A percentile compares a stretch with the other conserved stretches of the same genome.
Evolutionary conservation across 345 rosid species (phyloP).

Genomic region (Euphorbia lathyris): DNA sequence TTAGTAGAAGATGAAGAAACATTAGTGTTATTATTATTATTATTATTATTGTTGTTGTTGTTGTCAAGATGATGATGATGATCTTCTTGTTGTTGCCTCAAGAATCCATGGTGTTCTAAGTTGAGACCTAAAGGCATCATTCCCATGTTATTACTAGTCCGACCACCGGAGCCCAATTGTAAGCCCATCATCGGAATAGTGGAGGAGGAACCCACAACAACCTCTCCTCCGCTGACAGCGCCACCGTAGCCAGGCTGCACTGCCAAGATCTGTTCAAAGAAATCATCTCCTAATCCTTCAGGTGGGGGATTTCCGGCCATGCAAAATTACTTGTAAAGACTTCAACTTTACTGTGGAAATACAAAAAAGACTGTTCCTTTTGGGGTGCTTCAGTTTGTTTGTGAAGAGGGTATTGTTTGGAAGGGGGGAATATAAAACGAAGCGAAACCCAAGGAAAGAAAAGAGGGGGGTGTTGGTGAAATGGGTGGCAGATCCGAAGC

Average conservation of each 20-base stretch:
- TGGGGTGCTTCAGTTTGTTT: too few relatives aligned
- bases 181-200: conserved; percentile 49
- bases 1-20: conserved; percentile 35
- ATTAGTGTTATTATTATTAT: conserved; percentile 25
- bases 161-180: conserved; percentile 43
- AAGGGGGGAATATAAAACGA: too few relatives aligned
- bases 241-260: conserved; percentile 47
- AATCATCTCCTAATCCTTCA: conserved; percentile 59
- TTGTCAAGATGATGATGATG: conserved; percentile 13
- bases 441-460: too few relatives aligned
- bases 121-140: conserved; percentile 41
- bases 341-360: not conserved
- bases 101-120: conserved; percentile 43
- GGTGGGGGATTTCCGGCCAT: conserved; percentile 57
- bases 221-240: conserved; percentile 18
- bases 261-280: conserved; percentile 67
- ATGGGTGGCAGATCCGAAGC: conserved; percentile 62
- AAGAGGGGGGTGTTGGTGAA: conserved; percentile 36
- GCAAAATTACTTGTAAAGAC: conserved; percentile 3
- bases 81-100: conserved; percentile 33
- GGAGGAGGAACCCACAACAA: conserved; percentile 21
- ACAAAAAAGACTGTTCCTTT: too few relatives aligned
- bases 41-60: conserved; percentile 24
- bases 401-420: too few relatives aligned
- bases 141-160: conserved; percentile 23